These are phyloP conservation scores for Penicillium waksmanii DNA, from an alignment of 495 filamentous ascomycete species.

Conservation along the genomic window DNA sequence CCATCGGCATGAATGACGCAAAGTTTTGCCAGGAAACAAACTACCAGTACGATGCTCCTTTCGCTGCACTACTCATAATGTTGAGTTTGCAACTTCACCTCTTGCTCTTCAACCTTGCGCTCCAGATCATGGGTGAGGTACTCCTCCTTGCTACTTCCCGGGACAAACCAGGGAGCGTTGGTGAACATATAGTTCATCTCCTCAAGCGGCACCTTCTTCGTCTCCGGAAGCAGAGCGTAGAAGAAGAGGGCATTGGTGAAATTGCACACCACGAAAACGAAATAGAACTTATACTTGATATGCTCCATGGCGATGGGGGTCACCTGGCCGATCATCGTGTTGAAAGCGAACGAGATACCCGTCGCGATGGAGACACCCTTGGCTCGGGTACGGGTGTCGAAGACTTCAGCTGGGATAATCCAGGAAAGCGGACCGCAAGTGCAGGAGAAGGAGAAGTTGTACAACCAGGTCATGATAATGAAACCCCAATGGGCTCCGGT, in stretches of 20 bases:
- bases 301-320: conserved; percentile 60
- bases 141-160: conserved; percentile 45
- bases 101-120: conserved; percentile 41
- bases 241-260: conserved; percentile 65
- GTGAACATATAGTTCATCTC: conserved; percentile 74
- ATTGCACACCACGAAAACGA: conserved; percentile 59
- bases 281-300: conserved; percentile 57
- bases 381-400: conserved; percentile 67
- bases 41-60: background rate
- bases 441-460: conserved; percentile 68
- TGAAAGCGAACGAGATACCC: conserved; percentile 69
- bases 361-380: conserved; percentile 70
- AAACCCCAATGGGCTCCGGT: conserved; percentile 70
- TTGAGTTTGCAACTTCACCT: conserved; percentile 34
- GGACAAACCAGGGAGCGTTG: conserved; percentile 68
- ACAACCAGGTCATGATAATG: conserved; percentile 72
- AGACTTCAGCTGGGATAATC: conserved; percentile 74
- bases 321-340: conserved; percentile 75
- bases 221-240: conserved; percentile 67
- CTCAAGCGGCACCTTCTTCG: conserved; percentile 65
- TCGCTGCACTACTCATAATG: conserved; percentile 24
- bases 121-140: conserved; percentile 44
- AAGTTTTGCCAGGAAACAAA: background rate
- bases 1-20: background rate
- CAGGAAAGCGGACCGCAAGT: conserved; percentile 63